These are phyloP conservation scores for Coemansia sp. DNA, from an alignment of 192 early-diverging fungal species.

Conservation along the genomic window DNA sequence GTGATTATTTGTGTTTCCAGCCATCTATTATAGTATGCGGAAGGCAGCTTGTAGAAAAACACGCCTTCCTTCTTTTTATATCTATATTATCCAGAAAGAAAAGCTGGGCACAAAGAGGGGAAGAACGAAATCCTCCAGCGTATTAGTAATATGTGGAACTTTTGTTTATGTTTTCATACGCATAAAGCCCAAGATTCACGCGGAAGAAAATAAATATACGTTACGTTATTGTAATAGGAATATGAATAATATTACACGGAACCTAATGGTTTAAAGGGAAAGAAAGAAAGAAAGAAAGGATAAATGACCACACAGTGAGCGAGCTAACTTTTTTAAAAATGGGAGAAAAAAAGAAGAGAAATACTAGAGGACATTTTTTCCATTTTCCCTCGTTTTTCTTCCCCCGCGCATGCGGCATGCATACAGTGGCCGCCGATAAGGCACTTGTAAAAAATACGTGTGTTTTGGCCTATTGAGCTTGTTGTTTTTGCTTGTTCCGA, in stretches of 20 bases:
- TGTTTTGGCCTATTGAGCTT: too few species aligned
- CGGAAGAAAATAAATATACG: neutral
- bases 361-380: neutral
- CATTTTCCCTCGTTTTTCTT: neutral
- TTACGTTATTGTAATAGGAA: neutral
- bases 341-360: neutral
- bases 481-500: too few species aligned
- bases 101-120: neutral
- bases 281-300: neutral
- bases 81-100: neutral
- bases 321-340: neutral
- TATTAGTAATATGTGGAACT: neutral
- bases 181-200: neutral
- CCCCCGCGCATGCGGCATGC: too few species aligned
- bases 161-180: too few species aligned
- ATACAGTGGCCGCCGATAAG: too few species aligned
- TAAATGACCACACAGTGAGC: neutral
- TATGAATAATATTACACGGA: neutral
- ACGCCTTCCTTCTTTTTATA: neutral
- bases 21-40: neutral
- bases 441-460: too few species aligned
- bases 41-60: neutral
- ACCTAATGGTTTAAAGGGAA: neutral
- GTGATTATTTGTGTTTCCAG: neutral
- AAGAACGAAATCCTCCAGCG: neutral